Evolutionary conservation across 306 rosid species (phyloP).

Genomic region (Prunus mira): DNA sequence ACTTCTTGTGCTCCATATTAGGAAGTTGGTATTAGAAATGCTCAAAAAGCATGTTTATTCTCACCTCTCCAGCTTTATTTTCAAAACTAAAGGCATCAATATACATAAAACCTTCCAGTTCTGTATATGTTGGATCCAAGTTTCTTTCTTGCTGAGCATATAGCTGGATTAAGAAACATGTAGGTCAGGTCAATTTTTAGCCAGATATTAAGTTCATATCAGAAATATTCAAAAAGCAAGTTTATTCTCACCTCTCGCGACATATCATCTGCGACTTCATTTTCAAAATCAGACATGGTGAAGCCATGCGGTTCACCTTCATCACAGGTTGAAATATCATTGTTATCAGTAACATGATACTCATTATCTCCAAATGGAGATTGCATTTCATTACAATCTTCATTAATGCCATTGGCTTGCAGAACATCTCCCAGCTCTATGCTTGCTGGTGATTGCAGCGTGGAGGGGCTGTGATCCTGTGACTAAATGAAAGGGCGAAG

Average conservation of each 20-base stretch:
- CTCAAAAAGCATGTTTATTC: background rate
- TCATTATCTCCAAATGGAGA: background rate
- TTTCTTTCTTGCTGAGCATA: background rate
- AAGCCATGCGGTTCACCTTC: slow-evolving; percentile 2
- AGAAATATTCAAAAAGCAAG: background rate
- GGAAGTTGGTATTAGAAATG: background rate
- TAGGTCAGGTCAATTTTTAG: background rate
- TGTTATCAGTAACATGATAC: background rate
- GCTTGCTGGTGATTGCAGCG: background rate
- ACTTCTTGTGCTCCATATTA: slow-evolving; percentile 2
- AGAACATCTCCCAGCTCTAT: slow-evolving; percentile 15
- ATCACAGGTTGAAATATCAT: slow-evolving; percentile 9
- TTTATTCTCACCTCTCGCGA: background rate
- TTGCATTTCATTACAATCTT: slow-evolving; percentile 1
- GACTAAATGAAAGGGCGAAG: background rate
- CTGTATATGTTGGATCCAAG: background rate
- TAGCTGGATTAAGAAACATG: slow-evolving; percentile 17
- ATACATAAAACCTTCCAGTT: background rate
- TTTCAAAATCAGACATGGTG: slow-evolving; percentile 11
- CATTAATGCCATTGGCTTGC: slow-evolving; percentile 1
- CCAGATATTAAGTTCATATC: background rate
- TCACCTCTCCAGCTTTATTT: background rate
- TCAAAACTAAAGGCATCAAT: background rate
- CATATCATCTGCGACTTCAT: background rate
- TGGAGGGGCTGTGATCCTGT: background rate